phyloP scores from a whole-genome alignment of 305 asterid genomes.

The Solanum hybrid region DNA sequence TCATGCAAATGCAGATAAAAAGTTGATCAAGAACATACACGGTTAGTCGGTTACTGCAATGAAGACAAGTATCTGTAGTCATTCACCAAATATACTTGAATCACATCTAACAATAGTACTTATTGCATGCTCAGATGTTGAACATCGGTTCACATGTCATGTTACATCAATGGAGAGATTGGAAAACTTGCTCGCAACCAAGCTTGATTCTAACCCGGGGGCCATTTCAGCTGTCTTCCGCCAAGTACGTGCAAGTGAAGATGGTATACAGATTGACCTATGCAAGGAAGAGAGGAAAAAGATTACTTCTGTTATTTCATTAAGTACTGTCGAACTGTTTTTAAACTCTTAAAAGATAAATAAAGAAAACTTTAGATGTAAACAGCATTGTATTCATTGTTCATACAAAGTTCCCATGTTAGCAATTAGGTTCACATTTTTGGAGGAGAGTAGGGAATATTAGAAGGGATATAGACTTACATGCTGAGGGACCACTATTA shows the following conservation, averaged over 20 bases:
- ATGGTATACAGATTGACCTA: conserved; percentile 96
- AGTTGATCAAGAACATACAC: background rate
- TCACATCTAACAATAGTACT: background rate
- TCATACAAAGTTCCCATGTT: background rate
- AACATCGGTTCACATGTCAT: background rate
- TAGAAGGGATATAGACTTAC: conserved; percentile 29
- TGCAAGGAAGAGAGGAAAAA: conserved; percentile 2
- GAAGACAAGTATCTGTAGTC: background rate
- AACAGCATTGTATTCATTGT: background rate
- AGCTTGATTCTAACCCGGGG: conserved; percentile 52
- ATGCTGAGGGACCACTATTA: conserved; percentile 72
- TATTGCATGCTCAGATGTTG: background rate
- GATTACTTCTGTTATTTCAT: background rate
- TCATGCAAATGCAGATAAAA: background rate
- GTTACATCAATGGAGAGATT: background rate
- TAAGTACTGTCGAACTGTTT: background rate
- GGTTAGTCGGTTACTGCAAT: background rate
- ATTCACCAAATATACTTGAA: background rate
- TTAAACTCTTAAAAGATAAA: background rate
- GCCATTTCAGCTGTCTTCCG: conserved; percentile 98
- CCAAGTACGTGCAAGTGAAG: conserved; percentile 96
- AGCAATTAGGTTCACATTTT: background rate
- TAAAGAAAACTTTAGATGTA: background rate
- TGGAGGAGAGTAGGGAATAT: background rate
- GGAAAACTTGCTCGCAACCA: background rate